Evolutionary conservation across 2,329 filamentous ascomycete species (phyloP), one percentile per base, ranked within the genome.

Genomic region (Emergomyces pasteurianus): DNA sequence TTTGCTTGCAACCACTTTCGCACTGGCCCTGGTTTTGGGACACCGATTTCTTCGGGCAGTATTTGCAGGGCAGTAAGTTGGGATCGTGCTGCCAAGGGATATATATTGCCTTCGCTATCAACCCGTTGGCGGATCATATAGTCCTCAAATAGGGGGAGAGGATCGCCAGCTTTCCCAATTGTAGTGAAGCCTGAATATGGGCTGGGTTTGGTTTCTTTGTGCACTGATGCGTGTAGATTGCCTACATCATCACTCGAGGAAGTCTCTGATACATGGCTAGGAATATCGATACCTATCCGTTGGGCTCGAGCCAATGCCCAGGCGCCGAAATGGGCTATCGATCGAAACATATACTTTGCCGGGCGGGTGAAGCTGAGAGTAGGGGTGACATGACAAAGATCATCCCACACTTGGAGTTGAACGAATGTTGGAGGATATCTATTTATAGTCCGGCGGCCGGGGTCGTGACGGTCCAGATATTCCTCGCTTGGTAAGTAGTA

Each of bases 361-460:
- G 94, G 94, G n/a, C 87, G 83, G 0, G 92, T 97, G 72, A 96
- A 97, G 68, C 90, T 95, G n/a, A 97, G 80, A 0, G 92, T 96
- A 0, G 92, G 90, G 0, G 88, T 86, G 6, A 95, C 92, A 70
- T 97, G 92, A 68, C 94, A 97, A 2, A 97, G 78, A 67, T 96
- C 89, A 61, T 97, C 92, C 92, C 92, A 97, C 1, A 97, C 87
- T 71, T 97, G 94, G 1, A 99, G 80, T 71, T 96, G 91, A 0
- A 97, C 92, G 67, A 95, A 84, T 0, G 94, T 99, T 0, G 91
- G 89, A 61, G 85, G 84, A 73, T 90, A 95, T 63, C 81, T 85
- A 42, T 80, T 77, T 18, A 94, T 69, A 14, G 72, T 74, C 12
- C 73, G 70, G 40, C 79, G 72, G 1, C 81, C 79, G 23, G 80